phyloP scores from a whole-genome alignment of 441 rosid species.

The Populus tomentosa region DNA sequence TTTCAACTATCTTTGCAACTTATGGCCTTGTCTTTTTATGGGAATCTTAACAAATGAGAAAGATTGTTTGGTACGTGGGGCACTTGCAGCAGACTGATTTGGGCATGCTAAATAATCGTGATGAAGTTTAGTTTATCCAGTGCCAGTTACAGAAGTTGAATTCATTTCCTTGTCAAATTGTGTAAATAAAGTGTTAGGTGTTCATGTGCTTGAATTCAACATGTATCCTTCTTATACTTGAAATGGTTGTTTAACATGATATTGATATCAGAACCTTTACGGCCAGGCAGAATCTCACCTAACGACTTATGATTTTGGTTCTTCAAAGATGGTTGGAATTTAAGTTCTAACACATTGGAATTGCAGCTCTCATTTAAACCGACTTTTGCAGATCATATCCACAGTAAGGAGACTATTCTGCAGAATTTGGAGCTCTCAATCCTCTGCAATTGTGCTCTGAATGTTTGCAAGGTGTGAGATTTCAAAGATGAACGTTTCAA shows the following conservation, averaged over 20 bases:
- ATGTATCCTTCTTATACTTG: background rate
- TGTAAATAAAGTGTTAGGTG: too few species aligned
- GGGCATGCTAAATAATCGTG: background rate
- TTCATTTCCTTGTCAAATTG: background rate
- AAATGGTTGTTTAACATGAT: too few species aligned
- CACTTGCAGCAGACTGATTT: background rate
- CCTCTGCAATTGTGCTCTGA: background rate
- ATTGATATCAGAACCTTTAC: too few species aligned
- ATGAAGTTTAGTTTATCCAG: background rate
- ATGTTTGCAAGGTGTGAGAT: background rate
- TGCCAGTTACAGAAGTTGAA: too few species aligned
- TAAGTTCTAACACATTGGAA: background rate
- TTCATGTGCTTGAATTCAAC: background rate
- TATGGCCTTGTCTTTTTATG: background rate
- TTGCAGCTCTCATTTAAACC: background rate
- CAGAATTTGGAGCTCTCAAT: background rate
- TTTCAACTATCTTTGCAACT: background rate
- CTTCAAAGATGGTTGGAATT: background rate
- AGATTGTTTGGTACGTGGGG: background rate
- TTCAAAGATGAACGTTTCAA: background rate
- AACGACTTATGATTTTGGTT: too few species aligned
- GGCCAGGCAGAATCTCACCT: rapidly evolving
- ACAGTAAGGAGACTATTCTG: background rate
- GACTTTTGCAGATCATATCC: background rate
- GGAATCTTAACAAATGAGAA: too few species aligned